Evolutionary conservation across 306 rosid species (phyloP), one percentile per base, ranked within the genome.

Genomic region (Casuarina glauca): DNA sequence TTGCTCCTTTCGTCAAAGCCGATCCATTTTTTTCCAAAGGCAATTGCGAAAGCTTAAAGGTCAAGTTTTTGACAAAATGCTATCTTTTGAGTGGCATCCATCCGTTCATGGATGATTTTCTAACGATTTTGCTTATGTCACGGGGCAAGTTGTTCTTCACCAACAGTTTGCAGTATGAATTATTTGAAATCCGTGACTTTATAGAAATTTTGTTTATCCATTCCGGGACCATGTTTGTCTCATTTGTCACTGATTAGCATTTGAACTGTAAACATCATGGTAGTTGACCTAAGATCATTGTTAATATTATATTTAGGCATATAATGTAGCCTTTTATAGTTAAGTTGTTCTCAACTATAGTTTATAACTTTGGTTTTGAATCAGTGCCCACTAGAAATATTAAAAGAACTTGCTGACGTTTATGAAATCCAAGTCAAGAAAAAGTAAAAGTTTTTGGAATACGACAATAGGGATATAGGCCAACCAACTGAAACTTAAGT

Each of bases 231-330:
- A 64, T 76, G 48, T 73, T 78, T 86, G 84, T 82, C 89, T 64
- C 69, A 62, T 72, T 58, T 78, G 85, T 68, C 73, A 82, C 77
- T 83, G 73, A 71, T 81, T 74, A 79, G 19, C 72, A 79, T 78
- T 79, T 75, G 86, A 74, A 76, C 16, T 76, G 17, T 53, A 68
- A 69, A 73, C 70, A 78, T 78, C 52, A 68, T 76, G 84, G 86
- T 82, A 81, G 93, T 88, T 91, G 80, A 89, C 87, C 91, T 84
- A 89, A 83, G 72, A 83, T 84, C 76, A 77, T 80, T 72, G 50
- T 16, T 70, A 7, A 51, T 50, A 52, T 79, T 81, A 78, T 83
- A 69, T 76, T 84, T 72, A 53, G 70, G 32, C 72, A 74, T 81
- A 55, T 72, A 63, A 81, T 76, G 82, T 66, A 73, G 74, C 76